These are phyloP conservation scores for Eucalyptus guilfoylei DNA, from an alignment of 345 rosid species.

Conservation along the genomic window DNA sequence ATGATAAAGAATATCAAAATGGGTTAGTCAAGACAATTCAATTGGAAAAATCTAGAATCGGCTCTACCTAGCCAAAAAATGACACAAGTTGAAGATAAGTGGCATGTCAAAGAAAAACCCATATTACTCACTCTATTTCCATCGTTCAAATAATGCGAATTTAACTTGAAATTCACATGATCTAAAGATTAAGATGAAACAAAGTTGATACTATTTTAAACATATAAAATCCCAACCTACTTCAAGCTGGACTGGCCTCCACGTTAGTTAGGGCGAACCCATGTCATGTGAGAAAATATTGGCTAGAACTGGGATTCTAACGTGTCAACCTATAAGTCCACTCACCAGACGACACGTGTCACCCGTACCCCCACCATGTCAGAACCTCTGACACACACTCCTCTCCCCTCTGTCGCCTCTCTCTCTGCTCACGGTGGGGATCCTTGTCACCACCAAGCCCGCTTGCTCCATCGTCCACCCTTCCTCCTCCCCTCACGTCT, in stretches of 20 bases:
- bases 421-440: no score
- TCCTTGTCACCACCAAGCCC: no score
- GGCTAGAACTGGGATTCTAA: no score
- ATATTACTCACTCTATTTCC: accelerated
- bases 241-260: background rate
- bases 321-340: no score
- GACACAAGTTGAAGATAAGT: background rate
- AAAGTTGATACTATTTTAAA: accelerated
- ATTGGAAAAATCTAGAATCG: background rate
- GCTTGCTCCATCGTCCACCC: no score
- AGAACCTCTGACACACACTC: no score
- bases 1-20: background rate
- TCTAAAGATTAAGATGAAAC: accelerated
- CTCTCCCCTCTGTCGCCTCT: no score
- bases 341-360: no score
- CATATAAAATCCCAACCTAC: background rate
- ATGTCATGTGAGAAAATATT: background rate
- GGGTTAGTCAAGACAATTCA: background rate
- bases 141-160: background rate
- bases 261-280: background rate
- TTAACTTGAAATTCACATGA: background rate
- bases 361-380: no score
- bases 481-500: no score
- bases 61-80: accelerated
- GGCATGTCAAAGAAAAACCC: accelerated